Evolutionary conservation across 306 rosid species (phyloP).

Genomic region (Quillaja saponaria): DNA sequence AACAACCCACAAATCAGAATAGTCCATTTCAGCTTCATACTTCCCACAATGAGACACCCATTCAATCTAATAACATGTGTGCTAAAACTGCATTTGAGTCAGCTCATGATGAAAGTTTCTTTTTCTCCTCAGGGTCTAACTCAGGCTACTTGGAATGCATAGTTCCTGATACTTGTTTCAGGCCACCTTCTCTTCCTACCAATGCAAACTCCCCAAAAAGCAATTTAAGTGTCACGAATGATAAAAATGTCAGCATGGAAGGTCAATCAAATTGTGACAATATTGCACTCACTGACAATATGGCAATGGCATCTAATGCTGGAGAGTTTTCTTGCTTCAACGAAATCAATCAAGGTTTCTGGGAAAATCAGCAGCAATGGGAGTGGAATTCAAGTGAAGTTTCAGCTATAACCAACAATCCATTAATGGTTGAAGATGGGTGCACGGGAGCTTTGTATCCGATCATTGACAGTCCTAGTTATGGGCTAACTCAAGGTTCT

Average conservation of each 20-base stretch:
- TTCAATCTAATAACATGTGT: conserved; percentile 25
- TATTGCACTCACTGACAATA: conserved; percentile 33
- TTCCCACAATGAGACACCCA: conserved; percentile 21
- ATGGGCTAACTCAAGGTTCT: conserved; percentile 42
- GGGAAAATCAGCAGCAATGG: conserved; percentile 52
- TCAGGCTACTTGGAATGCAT: conserved; percentile 94
- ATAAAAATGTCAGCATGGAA: conserved; percentile 36
- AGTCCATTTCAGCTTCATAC: conserved; percentile 32
- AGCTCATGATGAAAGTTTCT: conserved; percentile 45
- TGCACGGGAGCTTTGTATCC: conserved; percentile 59
- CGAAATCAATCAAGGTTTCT: conserved; percentile 53
- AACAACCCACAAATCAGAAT: conserved; percentile 42
- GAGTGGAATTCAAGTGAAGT: conserved; percentile 60
- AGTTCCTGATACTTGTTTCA: conserved; percentile 88
- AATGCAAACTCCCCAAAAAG: conserved; percentile 30
- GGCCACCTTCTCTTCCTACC: conserved; percentile 47
- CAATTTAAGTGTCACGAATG: conserved; percentile 38
- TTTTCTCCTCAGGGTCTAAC: conserved; percentile 60
- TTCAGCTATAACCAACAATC: conserved; percentile 50
- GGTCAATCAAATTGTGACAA: conserved; percentile 35
- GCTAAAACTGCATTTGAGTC: conserved; percentile 34
- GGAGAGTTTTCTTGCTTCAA: conserved; percentile 52
- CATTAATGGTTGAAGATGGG: conserved; percentile 50
- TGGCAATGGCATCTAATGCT: conserved; percentile 16
- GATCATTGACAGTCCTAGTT: conserved; percentile 40